Evolutionary conservation across 176 grass and related monocot species (phyloP), one percentile per base, ranked within the genome.

Genomic region (Triticum dicoccoides): DNA sequence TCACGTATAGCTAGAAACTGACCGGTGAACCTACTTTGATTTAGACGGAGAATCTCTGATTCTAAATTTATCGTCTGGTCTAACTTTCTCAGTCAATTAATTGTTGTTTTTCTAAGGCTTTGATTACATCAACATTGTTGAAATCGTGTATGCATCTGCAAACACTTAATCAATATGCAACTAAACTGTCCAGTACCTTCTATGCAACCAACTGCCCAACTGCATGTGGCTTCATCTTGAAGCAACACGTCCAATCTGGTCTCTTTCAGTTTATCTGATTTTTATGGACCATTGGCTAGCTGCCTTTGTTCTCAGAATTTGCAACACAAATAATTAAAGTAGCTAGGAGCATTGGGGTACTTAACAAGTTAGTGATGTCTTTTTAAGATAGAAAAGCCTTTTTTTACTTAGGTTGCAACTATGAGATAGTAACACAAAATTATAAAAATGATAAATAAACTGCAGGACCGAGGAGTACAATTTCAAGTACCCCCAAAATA

Each of bases 101-200:
- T 3, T 63, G 32, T 69, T 65, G 29, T 52, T 80, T 91, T 47
- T 38, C 51, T 61, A 68, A 52, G 33, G 77, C 69, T 71, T 84
- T 88, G 77, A 77, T 77, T 10, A 2, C 54, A 81, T 85, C 85
- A 81, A 84, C 51, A 77, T 70, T 81, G 76, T 81, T 66, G 45
- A 62, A 64, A 41, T 69, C 63, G 17, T 81, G 29, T 27, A 61
- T 54, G 68, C 61, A 17, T 49, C 34, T 45, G 0, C 25, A 68
- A 61, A 61, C 18, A 70, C n/a, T 63, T 37, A 76, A 73, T 15
- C 23, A 47, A 49, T 76, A 25, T 66, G 25, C 44, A 91, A 68
- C 66, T 87, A 58, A 59, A 59, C 2, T 18, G 17, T 59, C 21
- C 17, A n/a, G 18, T 32, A 65, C 72, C 25, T 77, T 88, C 51